Base-by-base conservation (phyloP, 2,329 filamentous ascomycete species). In the Xylaria sp. region DNA sequence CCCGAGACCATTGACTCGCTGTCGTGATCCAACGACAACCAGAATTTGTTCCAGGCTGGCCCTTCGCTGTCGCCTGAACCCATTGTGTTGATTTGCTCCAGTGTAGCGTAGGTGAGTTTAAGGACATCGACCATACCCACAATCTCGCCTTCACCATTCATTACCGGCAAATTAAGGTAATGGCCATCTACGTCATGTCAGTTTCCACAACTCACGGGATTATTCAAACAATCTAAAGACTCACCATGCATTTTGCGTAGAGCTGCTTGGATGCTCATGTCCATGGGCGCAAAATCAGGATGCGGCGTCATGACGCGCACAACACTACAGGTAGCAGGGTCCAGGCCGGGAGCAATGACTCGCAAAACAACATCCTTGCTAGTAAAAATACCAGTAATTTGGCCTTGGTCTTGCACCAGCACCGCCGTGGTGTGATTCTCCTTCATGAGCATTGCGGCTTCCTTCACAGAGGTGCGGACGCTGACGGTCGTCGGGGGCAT, bases 11-110 rank as follows among this genome's bases (percentile, higher is more conserved):
- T 92, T 1, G 96, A 99, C 82, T 98, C 96, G 15, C 94, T 95
- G 80, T 97, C 95, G 76, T 97, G 90, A 80, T 98, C 89, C 76
- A 99, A 90, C 0, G 96, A 98, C 74, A 98, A 86, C 96, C 96
- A 99, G 84, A 99, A 99, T 82, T 98, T 99, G 85, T 98, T 98
- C 96, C 96, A 99, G 7, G 96, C 96, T 5, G 96, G 96, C 0
- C 96, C 96, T 82, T 99, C 96, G 75, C 90, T 94, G 78, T 97
- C 95, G 51, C 89, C 89, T 63, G 91, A 94, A 50, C 89, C 90
- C 91, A 99, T 98, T 68, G 93, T 94, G 84, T 98, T 98, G 82
- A 97, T 94, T 84, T 98, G 95, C 82, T 99, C 96, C 63, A 99
- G 88, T 5, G 96, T 99, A 59, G 96, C 96, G 82, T 99, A 99